A percentile compares a stretch with the other conserved stretches of the same genome.
These are phyloP conservation scores for Phytophthora hibernalis DNA, from an alignment of 352 stramenopile genomes.

Conservation along the genomic window DNA sequence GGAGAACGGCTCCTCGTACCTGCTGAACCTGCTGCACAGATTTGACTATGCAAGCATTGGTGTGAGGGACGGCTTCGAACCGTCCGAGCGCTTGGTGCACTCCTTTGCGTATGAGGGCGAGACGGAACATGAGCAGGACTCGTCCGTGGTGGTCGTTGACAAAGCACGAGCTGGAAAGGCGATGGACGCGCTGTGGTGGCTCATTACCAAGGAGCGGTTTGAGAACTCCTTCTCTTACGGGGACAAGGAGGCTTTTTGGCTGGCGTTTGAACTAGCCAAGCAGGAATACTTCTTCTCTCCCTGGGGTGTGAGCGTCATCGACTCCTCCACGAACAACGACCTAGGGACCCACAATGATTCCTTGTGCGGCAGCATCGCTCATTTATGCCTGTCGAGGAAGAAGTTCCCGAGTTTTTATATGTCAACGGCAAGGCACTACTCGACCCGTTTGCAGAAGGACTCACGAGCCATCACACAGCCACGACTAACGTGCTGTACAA, in stretches of 20 bases:
- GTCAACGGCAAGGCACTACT: slow-evolving; percentile 60
- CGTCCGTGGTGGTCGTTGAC: slow-evolving; percentile 62
- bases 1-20: slow-evolving; percentile 43
- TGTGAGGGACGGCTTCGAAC: slow-evolving; percentile 31
- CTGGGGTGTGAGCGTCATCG: slow-evolving; percentile 46
- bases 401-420: slow-evolving; percentile 55
- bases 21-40: slow-evolving; percentile 42
- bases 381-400: slow-evolving; percentile 41
- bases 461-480: slow-evolving; percentile 27
- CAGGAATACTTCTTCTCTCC: slow-evolving; percentile 60
- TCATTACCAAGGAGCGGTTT: slow-evolving; percentile 47
- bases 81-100: slow-evolving; percentile 46
- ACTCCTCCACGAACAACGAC: slow-evolving; percentile 47
- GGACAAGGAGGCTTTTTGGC: slow-evolving; percentile 63
- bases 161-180: slow-evolving; percentile 38
- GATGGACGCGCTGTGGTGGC: slow-evolving; percentile 46
- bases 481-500: slow-evolving; percentile 54
- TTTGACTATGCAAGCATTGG: slow-evolving; percentile 60
- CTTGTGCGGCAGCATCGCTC: slow-evolving; percentile 50
- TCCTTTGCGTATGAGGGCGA: slow-evolving; percentile 52
- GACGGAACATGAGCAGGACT: slow-evolving; percentile 61
- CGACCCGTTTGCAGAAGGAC: slow-evolving; percentile 35
- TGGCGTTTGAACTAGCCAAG: slow-evolving; percentile 60
- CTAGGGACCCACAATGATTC: slow-evolving; percentile 46
- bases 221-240: slow-evolving; percentile 47